Conservation (phyloP, 2,329 filamentous ascomycete species). For the Monosporascus sp. region DNA sequence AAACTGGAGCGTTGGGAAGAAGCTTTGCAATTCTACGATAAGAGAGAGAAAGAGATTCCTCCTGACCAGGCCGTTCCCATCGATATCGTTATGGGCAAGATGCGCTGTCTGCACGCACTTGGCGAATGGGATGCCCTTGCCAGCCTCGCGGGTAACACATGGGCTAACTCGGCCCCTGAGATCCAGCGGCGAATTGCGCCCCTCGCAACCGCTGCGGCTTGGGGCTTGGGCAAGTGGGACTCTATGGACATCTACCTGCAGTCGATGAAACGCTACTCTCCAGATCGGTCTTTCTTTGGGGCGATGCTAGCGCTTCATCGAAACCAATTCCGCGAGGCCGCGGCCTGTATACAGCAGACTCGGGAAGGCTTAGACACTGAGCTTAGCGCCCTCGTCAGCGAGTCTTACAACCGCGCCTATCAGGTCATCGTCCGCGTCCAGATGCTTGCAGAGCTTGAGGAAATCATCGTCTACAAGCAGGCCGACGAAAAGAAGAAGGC, state of each 20-base stretch:
- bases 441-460: conserved; percentile 97
- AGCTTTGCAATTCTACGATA: conserved; percentile 84
- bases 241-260: conserved; percentile 96
- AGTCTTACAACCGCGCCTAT: conserved; percentile 97
- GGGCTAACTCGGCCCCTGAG: conserved; percentile 83
- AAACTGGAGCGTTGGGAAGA: conserved; percentile 98
- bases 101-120: conserved; percentile 94
- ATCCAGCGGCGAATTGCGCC: conserved; percentile 88
- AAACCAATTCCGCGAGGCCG: conserved; percentile 89
- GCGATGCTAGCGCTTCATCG: conserved; percentile 92
- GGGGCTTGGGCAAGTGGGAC: conserved; percentile 95
- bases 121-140: conserved; percentile 97
- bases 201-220: conserved; percentile 89
- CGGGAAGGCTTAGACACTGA: conserved; percentile 93
- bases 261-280: conserved; percentile 90
- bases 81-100: conserved; percentile 98
- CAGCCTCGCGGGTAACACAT: conserved; percentile 83
- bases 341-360: conserved; percentile 84
- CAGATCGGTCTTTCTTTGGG: conserved; percentile 95
- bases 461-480: conserved; percentile 97
- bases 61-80: conserved; percentile 60
- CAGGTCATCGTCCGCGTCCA: conserved; percentile 97
- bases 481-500: conserved; percentile 83
- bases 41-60: conserved; percentile 68
- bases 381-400: conserved; percentile 90